Evolutionary conservation across 2,329 filamentous ascomycete species (phyloP).

Genomic region (Phialophora expanda): DNA sequence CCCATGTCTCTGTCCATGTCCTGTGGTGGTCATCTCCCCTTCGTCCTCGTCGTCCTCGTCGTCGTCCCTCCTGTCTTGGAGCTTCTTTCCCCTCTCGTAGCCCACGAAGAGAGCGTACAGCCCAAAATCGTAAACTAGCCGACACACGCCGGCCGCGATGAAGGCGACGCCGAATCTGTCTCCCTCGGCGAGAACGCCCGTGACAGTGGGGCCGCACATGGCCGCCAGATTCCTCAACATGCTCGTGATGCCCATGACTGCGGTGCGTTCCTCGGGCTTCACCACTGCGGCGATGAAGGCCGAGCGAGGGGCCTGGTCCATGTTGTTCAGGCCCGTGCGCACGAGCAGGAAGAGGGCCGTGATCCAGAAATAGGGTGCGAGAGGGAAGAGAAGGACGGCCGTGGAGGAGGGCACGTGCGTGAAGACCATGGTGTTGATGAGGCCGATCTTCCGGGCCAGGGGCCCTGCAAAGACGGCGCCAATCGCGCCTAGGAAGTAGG

Average conservation of each 20-base stretch:
- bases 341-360: conserved; percentile 64
- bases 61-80: conserved; percentile 46
- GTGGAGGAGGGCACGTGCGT: conserved; percentile 67
- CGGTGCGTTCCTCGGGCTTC: conserved; percentile 67
- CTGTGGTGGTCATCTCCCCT: neutral
- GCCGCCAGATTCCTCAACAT: conserved; percentile 66
- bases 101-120: conserved; percentile 63
- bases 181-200: conserved; percentile 60
- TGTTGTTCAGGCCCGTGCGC: conserved; percentile 67
- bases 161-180: conserved; percentile 67
- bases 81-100: conserved; percentile 22
- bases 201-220: conserved; percentile 60
- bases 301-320: conserved; percentile 71
- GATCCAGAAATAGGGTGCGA: conserved; percentile 57
- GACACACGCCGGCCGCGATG: conserved; percentile 59
- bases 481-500: conserved; percentile 60
- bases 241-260: conserved; percentile 71
- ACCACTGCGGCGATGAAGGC: conserved; percentile 72
- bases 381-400: conserved; percentile 65
- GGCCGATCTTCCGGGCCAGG: conserved; percentile 62
- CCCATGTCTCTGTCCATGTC: neutral
- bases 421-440: conserved; percentile 70
- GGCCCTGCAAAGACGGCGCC: conserved; percentile 64
- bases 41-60: neutral
- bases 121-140: conserved; percentile 64